phyloP scores from a whole-genome alignment of 192 early-diverging fungal species.

The Endogone sp. region DNA sequence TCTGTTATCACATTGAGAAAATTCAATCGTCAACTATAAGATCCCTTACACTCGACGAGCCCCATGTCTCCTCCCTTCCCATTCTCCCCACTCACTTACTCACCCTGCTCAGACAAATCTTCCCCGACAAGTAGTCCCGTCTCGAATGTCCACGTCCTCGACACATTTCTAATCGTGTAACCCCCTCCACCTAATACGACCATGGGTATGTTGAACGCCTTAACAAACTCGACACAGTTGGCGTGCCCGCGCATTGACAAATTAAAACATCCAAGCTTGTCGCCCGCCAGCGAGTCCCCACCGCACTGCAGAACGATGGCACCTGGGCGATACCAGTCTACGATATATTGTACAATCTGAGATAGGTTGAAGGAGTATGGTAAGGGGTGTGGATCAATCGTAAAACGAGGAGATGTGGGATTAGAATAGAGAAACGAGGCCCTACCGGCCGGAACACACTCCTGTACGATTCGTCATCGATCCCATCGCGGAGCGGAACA shows the following conservation, averaged over 20 bases:
- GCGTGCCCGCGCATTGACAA: constrained; percentile 93
- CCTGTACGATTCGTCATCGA: constrained; percentile 88
- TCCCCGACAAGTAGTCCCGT: constrained; percentile 78
- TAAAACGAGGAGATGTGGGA: background rate
- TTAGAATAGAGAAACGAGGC: background rate
- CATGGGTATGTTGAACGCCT: constrained; percentile 86
- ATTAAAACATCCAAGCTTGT: constrained; percentile 94
- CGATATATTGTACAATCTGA: constrained; percentile 61
- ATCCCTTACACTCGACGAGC: no score
- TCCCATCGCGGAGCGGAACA: constrained; percentile 91
- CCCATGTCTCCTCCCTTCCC: constrained; percentile 17
- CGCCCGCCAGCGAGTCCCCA: constrained; percentile 91
- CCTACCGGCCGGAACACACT: constrained; percentile 83
- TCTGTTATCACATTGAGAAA: no score
- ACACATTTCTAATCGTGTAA: constrained; percentile 96
- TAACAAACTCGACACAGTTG: constrained; percentile 90
- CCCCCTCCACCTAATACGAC: constrained; percentile 95
- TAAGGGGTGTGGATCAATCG: background rate
- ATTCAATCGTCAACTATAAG: no score
- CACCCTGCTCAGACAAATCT: constrained; percentile 33
- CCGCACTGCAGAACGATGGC: constrained; percentile 95
- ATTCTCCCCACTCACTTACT: background rate
- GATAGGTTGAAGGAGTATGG: background rate
- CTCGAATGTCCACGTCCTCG: constrained; percentile 94
- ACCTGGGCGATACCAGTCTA: constrained; percentile 91